phyloP scores from a whole-genome alignment of 2,329 filamentous ascomycete species.

The Epichloe typhina region DNA sequence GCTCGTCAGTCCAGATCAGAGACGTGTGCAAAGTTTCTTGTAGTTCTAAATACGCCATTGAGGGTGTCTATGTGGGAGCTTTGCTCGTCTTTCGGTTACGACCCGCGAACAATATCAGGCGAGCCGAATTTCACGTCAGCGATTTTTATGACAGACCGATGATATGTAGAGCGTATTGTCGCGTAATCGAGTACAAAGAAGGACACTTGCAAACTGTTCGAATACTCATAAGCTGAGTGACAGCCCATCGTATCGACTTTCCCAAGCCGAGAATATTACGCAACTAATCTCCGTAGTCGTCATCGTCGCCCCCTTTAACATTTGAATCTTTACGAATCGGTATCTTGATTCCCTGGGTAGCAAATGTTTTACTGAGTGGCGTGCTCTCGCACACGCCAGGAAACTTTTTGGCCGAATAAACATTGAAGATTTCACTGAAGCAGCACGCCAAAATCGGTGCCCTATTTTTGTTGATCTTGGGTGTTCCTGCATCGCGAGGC shows the following conservation, averaged over 20 bases:
- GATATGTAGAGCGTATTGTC: no score
- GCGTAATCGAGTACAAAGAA: no score
- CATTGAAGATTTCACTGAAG: constrained; percentile 82
- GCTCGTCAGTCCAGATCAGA: no score
- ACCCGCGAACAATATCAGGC: no score
- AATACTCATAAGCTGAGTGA: not conserved
- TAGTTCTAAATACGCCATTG: no score
- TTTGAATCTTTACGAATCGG: constrained; percentile 81
- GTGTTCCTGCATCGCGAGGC: constrained; percentile 25
- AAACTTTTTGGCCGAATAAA: constrained; percentile 98
- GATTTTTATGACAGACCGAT: not conserved
- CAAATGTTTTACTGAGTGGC: constrained; percentile 80
- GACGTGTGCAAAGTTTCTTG: no score
- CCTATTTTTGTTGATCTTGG: constrained; percentile 55
- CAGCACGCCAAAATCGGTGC: constrained; percentile 73
- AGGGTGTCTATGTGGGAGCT: no score
- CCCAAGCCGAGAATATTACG: not conserved
- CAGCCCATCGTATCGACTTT: not conserved
- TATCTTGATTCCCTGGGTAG: constrained; percentile 89
- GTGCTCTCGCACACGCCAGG: constrained; percentile 95
- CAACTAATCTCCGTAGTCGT: constrained; percentile 26
- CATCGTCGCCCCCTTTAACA: constrained; percentile 36
- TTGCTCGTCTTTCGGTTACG: no score
- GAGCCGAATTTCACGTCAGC: not conserved
- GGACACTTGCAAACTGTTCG: no score